These are phyloP conservation scores for Stipa capillata DNA, from an alignment of 176 grass and related monocot species.

Conservation along the genomic window DNA sequence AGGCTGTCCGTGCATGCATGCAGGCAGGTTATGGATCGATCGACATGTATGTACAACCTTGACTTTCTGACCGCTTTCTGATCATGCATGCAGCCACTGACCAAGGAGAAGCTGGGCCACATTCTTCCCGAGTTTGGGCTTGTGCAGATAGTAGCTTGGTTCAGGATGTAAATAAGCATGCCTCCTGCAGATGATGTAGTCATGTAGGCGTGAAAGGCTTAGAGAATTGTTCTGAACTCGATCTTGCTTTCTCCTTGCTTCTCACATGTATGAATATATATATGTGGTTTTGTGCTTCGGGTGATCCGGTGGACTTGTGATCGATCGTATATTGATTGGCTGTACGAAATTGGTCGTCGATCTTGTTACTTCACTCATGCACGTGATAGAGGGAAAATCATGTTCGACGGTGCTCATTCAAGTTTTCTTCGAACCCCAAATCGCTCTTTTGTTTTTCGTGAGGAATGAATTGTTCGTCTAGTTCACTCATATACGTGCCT, in stretches of 20 bases:
- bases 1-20: neutral
- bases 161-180: neutral
- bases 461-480: neutral
- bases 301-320: neutral
- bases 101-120: constrained; percentile 31
- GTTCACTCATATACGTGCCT: neutral
- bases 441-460: too few species aligned
- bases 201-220: neutral
- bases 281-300: neutral
- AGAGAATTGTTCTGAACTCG: neutral
- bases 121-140: constrained; percentile 48
- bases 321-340: too few species aligned
- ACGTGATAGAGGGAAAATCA: too few species aligned
- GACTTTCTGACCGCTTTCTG: neutral
- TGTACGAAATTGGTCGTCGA: too few species aligned
- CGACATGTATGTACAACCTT: too few species aligned
- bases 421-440: neutral
- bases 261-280: neutral
- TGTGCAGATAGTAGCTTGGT: neutral
- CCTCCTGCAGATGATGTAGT: neutral
- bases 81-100: constrained; percentile 39
- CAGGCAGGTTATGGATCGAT: neutral
- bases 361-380: too few species aligned
- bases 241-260: neutral
- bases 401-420: neutral